Percentiles rank a stretch among this genome's conserved stretches.
These are phyloP conservation scores for Pyrenophora seminiperda DNA, from an alignment of 2,329 filamentous ascomycete genomes.

Conservation along the genomic window DNA sequence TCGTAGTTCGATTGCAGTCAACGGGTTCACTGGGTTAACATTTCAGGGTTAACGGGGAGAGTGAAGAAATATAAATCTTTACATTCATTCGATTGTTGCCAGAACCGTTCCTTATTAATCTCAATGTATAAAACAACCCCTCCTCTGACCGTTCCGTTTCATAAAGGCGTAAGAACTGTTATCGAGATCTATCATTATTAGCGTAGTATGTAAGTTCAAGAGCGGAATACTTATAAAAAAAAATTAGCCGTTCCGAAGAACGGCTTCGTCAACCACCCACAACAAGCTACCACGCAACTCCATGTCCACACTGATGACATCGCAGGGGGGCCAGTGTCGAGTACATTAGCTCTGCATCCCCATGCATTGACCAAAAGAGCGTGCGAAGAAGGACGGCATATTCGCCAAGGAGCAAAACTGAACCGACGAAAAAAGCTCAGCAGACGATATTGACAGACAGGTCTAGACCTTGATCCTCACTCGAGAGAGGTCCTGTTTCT, in stretches of 20 bases:
- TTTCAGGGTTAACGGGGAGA: no score
- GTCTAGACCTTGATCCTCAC: constrained; percentile 51
- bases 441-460: constrained; percentile 40
- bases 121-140: no score
- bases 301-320: constrained; percentile 20
- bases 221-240: constrained; percentile 50
- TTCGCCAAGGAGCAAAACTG: constrained; percentile 18
- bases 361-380: constrained; percentile 27
- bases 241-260: constrained; percentile 34
- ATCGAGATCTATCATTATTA: constrained; percentile 17
- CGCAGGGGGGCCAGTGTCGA: constrained; percentile 8
- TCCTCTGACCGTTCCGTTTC: no score
- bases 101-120: no score
- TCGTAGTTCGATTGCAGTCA: no score
- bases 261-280: constrained; percentile 25
- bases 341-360: constrained; percentile 15
- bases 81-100: no score
- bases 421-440: constrained; percentile 12
- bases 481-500: constrained; percentile 46
- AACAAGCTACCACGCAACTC: constrained; percentile 24
- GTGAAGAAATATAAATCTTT: no score
- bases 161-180: no score
- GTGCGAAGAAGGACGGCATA: constrained; percentile 13
- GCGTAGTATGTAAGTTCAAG: constrained; percentile 27
- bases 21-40: no score